Evolutionary conservation across 2,329 filamentous ascomycete species (phyloP).

Genomic region (Xylariaceae sp.): DNA sequence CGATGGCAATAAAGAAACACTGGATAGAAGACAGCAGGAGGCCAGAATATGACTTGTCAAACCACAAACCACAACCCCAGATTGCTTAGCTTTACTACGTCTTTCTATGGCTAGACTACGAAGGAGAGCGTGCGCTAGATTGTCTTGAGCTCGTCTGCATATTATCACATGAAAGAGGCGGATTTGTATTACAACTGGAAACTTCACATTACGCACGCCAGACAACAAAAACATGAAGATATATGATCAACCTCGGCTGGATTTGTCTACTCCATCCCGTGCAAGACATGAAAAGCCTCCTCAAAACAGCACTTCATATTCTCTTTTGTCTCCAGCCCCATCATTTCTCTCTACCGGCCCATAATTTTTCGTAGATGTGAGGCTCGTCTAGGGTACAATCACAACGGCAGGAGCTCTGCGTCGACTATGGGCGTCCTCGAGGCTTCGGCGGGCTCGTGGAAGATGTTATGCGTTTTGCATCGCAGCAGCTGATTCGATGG

Average conservation of each 20-base stretch:
- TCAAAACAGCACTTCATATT: slow-evolving; percentile 58
- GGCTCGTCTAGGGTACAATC: slow-evolving; percentile 58
- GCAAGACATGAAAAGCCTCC: slow-evolving; percentile 53
- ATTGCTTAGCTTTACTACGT: background rate
- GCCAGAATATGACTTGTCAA: slow-evolving; percentile 2
- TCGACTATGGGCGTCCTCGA: slow-evolving; percentile 53
- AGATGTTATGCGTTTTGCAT: slow-evolving; percentile 36
- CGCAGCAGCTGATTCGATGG: slow-evolving; percentile 26
- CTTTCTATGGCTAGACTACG: background rate
- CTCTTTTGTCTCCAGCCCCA: slow-evolving; percentile 53
- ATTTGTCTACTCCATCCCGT: slow-evolving; percentile 56
- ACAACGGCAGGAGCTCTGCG: slow-evolving; percentile 53
- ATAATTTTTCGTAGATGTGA: slow-evolving; percentile 64
- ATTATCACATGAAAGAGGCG: background rate
- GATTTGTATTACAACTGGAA: slow-evolving; percentile 20
- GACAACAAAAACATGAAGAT: slow-evolving; percentile 57
- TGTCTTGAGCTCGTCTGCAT: background rate
- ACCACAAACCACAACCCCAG: background rate
- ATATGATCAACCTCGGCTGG: slow-evolving; percentile 64
- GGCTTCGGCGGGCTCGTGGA: slow-evolving; percentile 49
- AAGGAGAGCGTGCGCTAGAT: background rate
- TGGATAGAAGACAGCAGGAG: slow-evolving; percentile 12
- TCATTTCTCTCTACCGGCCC: slow-evolving; percentile 57
- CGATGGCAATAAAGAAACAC: background rate
- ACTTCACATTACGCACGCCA: slow-evolving; percentile 41